Conservation (phyloP, 106 monocot genomes). For the Dendrobium chrysotoxum region DNA sequence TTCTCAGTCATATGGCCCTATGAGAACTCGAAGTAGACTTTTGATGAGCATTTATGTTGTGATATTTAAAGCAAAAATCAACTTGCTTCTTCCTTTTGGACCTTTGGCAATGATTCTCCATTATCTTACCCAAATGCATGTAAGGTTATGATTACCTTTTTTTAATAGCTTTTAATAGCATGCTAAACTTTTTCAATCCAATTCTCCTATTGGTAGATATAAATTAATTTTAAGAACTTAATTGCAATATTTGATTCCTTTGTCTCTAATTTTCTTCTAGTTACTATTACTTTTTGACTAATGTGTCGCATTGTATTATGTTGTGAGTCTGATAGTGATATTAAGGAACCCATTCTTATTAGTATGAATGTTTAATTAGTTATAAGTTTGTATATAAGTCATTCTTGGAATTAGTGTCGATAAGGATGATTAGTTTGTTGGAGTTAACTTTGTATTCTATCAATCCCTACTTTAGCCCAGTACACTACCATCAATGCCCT, state of each 20-base stretch:
- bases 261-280: not conserved
- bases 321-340: no score
- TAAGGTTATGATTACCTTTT: conserved; percentile 26
- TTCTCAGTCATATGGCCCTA: conserved; percentile 27
- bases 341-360: no score
- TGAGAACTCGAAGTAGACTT: conserved; percentile 26
- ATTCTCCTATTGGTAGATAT: not conserved
- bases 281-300: not conserved
- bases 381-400: no score
- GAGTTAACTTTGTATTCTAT: no score
- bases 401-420: no score
- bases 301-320: not conserved
- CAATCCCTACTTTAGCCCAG: no score
- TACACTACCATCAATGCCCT: no score
- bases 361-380: no score
- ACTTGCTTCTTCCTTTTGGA: conserved; percentile 88
- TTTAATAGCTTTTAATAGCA: not conserved
- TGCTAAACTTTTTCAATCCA: not conserved
- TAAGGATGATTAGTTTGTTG: no score
- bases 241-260: not conserved
- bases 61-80: conserved; percentile 81
- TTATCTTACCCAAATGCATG: conserved; percentile 83
- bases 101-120: conserved; percentile 79
- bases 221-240: not conserved
- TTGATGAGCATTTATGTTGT: conserved; percentile 57